A percentile compares a stretch with the other conserved stretches of the same genome.
phyloP scores from a whole-genome alignment of 441 rosid genomes.

The Arabidopsis hybrid region DNA sequence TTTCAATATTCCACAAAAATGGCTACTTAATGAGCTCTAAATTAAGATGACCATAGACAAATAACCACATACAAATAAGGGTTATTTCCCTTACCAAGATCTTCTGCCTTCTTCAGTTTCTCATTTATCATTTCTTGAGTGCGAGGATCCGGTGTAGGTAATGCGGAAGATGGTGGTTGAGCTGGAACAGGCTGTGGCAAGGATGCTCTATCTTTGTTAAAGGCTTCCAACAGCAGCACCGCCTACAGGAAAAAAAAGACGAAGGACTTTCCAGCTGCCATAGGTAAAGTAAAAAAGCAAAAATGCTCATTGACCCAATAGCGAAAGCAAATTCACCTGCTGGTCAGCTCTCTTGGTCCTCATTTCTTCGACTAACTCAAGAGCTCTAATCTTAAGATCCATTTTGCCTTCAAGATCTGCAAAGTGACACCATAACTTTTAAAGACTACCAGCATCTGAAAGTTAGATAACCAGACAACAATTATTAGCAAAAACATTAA shows the following conservation, averaged over 20 bases:
- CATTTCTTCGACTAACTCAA: conserved; percentile 90
- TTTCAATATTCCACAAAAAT: neutral
- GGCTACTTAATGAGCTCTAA: neutral
- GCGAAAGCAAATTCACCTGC: conserved; percentile 59
- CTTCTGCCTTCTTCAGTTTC: conserved; percentile 94
- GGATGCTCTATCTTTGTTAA: conserved; percentile 93
- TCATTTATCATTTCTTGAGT: conserved; percentile 97
- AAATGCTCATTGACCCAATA: neutral
- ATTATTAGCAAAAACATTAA: neutral
- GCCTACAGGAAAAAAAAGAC: conserved; percentile 58
- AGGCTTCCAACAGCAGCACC: conserved; percentile 87
- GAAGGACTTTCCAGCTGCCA: conserved; percentile 20
- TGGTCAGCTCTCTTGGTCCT: conserved; percentile 90
- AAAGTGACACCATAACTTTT: conserved; percentile 12
- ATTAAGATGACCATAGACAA: conserved; percentile 6
- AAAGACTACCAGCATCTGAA: conserved; percentile 3
- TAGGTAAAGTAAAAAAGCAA: neutral
- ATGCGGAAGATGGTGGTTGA: conserved; percentile 69
- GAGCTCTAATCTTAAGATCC: conserved; percentile 83
- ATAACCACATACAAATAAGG: conserved; percentile 1
- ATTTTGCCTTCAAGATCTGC: conserved; percentile 93
- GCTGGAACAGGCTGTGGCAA: conserved; percentile 81
- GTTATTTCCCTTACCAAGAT: conserved; percentile 68
- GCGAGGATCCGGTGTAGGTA: conserved; percentile 84
- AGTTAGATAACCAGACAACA: conserved; percentile 20